Conservation (phyloP, 2,329 filamentous ascomycete species). For the Gliomastix tumulicola region DNA sequence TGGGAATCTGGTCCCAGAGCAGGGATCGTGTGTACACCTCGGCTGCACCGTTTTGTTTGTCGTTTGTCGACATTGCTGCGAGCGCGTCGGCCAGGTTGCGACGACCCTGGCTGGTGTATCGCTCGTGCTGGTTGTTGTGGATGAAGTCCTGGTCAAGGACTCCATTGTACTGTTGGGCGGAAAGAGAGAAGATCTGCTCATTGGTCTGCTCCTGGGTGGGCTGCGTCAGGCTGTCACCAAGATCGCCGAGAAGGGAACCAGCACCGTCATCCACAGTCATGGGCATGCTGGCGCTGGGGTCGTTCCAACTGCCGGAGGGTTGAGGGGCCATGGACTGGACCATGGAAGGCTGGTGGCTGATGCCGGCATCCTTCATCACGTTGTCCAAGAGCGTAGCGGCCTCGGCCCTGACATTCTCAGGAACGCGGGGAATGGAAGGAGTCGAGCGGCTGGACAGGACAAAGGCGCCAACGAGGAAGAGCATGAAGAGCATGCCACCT, state of each 20-base stretch:
- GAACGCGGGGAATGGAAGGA: constrained; percentile 67
- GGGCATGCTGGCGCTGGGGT: constrained; percentile 23
- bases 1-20: constrained; percentile 89
- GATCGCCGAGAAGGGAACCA: constrained; percentile 56
- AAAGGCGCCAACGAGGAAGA: constrained; percentile 92
- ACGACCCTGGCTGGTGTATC: constrained; percentile 54
- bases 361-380: constrained; percentile 74
- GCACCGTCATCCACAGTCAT: constrained; percentile 27
- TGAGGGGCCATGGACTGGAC: constrained; percentile 41
- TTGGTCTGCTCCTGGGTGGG: constrained; percentile 80
- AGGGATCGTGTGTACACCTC: constrained; percentile 91
- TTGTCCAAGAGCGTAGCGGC: constrained; percentile 72
- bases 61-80: constrained; percentile 65
- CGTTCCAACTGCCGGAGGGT: constrained; percentile 42
- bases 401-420: constrained; percentile 72
- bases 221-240: constrained; percentile 62
- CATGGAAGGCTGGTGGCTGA: constrained; percentile 35
- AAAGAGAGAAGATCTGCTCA: constrained; percentile 82
- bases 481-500: constrained; percentile 83
- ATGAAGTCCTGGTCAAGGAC: constrained; percentile 62
- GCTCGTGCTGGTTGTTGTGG: constrained; percentile 40
- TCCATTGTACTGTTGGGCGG: constrained; percentile 80
- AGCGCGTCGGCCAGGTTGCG: constrained; percentile 76
- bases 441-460: constrained; percentile 79
- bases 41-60: constrained; percentile 58